Evolutionary conservation across 1,284 basidiomycete species (phyloP).

Genomic region (Kalmanozyma brasiliensis): DNA sequence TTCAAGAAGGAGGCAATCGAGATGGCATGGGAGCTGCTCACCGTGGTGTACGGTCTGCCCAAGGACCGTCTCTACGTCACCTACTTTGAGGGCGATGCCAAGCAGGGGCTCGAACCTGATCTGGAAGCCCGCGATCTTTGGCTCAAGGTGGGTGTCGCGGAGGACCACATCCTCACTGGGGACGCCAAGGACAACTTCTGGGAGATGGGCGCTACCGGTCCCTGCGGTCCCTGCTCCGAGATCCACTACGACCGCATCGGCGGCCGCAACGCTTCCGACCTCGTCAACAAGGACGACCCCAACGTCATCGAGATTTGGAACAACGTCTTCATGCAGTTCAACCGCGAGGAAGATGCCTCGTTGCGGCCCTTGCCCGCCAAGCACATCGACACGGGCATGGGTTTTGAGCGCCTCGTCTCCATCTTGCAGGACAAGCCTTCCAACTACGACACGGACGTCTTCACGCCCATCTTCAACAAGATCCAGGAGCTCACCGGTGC

Average conservation of each 20-base stretch:
- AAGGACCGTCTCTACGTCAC: slow-evolving; percentile 94
- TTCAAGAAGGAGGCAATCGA: slow-evolving; percentile 97
- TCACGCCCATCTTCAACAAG: slow-evolving; percentile 85
- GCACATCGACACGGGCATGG: slow-evolving; percentile 98
- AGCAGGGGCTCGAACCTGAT: slow-evolving; percentile 88
- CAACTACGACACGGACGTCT: slow-evolving; percentile 98
- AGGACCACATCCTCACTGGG: slow-evolving; percentile 90
- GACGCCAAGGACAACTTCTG: slow-evolving; percentile 99
- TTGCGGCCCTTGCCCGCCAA: slow-evolving; percentile 85
- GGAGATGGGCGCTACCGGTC: slow-evolving; percentile 99
- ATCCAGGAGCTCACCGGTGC: slow-evolving; percentile 91
- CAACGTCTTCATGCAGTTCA: slow-evolving; percentile 99
- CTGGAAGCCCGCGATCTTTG: slow-evolving; percentile 84
- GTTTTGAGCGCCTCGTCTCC: slow-evolving; percentile 96
- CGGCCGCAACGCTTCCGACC: slow-evolving; percentile 85
- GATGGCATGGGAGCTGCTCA: slow-evolving; percentile 95
- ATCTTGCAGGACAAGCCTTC: slow-evolving; percentile 89
- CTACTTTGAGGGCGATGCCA: slow-evolving; percentile 93
- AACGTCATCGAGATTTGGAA: slow-evolving; percentile 99
- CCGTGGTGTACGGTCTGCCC: slow-evolving; percentile 85
- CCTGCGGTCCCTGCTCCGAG: slow-evolving; percentile 97
- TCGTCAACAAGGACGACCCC: slow-evolving; percentile 95
- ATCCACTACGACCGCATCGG: slow-evolving; percentile 97
- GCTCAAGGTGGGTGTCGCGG: slow-evolving; percentile 84
- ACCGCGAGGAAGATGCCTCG: slow-evolving; percentile 88